Evolutionary conservation across 768 basidiomycete species (phyloP), one percentile per base, ranked within the genome.

Genomic region (Pholiota molesta): DNA sequence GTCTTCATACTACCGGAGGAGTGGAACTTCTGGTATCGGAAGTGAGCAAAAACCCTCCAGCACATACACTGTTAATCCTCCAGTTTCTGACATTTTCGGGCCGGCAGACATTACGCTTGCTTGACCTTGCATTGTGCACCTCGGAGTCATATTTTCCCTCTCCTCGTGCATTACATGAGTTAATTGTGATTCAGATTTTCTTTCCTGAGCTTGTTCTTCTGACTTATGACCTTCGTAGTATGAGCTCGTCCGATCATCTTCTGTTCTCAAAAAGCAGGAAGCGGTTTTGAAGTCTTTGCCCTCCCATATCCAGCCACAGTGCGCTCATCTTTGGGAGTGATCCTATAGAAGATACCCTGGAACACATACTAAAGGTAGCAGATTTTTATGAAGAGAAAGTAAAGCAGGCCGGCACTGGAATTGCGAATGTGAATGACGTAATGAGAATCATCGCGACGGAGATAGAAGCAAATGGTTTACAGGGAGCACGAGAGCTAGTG

Each of bases 381-480:
- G 76, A 78, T n/a, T 86, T 81, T 65, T 91, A 89, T 59, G 81
- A 85, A 65, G 73, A 68, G 6, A 86, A 86, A 68, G 76, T 90
- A 37, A 68, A 70, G 2, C 71, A 74, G 35, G 78, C 78, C 5
- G 76, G 76, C 11, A 75, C 75, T 21, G 64, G 57, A 10, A 77
- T 66, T 42, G 65, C 74, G 49, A 84, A 81, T 10, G 85, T 86
- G n/a, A 81, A 77, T 63, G 77, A 80, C 42, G 85, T 86, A 1
- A 76, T 91, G 74, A 79, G 78, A n/a, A 69, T 81, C 7, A 80
- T 91, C n/a, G 79, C 83, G 33, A 74, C 76, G 62, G 84, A 88
- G 40, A 83, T 91, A 23, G 89, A 90, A 61, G 76, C 75, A 58
- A 81, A 89, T 65, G 90, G 89, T 0, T 68, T 90, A 55, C 79